phyloP scores from a whole-genome alignment of 805 yeast species.

The Candida suzukii region DNA sequence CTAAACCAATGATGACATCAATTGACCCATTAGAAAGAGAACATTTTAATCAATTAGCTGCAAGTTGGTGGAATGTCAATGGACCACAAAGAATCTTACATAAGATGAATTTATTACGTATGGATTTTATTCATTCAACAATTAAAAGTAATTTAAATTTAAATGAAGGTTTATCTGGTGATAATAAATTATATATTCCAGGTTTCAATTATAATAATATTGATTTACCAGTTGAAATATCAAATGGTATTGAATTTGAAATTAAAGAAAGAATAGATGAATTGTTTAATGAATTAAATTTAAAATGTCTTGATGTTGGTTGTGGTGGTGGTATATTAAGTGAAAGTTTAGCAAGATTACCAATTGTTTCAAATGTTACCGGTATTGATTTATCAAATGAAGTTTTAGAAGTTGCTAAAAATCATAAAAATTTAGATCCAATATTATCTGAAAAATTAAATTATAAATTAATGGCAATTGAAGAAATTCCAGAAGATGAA shows the following conservation, averaged over 20 bases:
- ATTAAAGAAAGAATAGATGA: constrained; percentile 40
- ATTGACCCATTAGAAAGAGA: constrained; percentile 58
- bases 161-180: constrained; percentile 31
- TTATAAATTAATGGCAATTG: constrained; percentile 60
- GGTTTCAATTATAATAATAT: constrained; percentile 58
- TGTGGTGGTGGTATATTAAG: constrained; percentile 97
- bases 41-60: constrained; percentile 82
- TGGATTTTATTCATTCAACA: constrained; percentile 76
- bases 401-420: constrained; percentile 71
- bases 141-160: constrained; percentile 38
- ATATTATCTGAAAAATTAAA: constrained; percentile 36
- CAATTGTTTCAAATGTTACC: constrained; percentile 51
- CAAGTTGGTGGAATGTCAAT: constrained; percentile 96
- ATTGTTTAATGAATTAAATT: constrained; percentile 27
- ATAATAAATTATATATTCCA: constrained; percentile 58
- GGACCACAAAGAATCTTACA: constrained; percentile 94
- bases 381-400: constrained; percentile 87
- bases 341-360: constrained; percentile 79
- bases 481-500: constrained; percentile 38
- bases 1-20: constrained; percentile 16
- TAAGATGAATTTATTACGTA: constrained; percentile 83
- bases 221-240: constrained; percentile 57
- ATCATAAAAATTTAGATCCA: constrained; percentile 67
- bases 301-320: constrained; percentile 77
- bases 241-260: constrained; percentile 38